Percentiles rank a stretch among this genome's conserved stretches.
phyloP scores from a whole-genome alignment of 306 rosid species.

The Vicia faba region DNA sequence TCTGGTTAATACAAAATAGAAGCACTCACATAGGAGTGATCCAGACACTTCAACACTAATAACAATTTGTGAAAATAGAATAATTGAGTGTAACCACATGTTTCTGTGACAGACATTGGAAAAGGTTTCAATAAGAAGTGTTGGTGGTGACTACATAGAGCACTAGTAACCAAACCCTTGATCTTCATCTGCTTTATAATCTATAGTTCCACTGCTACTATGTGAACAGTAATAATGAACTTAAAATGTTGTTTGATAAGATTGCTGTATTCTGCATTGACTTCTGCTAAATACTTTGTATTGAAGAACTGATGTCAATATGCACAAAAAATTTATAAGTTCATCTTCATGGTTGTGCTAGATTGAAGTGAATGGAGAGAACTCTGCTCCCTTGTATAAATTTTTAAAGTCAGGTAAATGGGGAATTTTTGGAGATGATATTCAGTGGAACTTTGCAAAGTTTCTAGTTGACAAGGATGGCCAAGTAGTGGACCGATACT shows the following conservation, averaged over 20 bases:
- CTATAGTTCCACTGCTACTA: not conserved
- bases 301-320: slow-evolving; percentile 8
- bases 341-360: slow-evolving; percentile 34
- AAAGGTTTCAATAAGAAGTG: no score
- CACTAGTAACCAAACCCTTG: not conserved
- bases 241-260: slow-evolving; percentile 4
- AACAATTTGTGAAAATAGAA: no score
- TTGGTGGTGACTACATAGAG: no score
- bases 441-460: slow-evolving; percentile 91
- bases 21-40: no score
- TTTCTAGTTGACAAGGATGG: slow-evolving; percentile 79
- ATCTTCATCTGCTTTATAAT: not conserved
- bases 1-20: not conserved
- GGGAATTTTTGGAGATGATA: slow-evolving; percentile 81
- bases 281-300: slow-evolving; percentile 5
- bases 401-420: slow-evolving; percentile 73
- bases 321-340: not conserved
- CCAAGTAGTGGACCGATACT: slow-evolving; percentile 68
- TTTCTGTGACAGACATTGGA: no score
- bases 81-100: no score
- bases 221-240: not conserved
- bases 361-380: slow-evolving; percentile 84
- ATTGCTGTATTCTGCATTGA: slow-evolving; percentile 17
- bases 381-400: slow-evolving; percentile 68
- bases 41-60: no score